phyloP scores from a whole-genome alignment of 2,329 filamentous ascomycete species.

The Colletotrichum sp. region DNA sequence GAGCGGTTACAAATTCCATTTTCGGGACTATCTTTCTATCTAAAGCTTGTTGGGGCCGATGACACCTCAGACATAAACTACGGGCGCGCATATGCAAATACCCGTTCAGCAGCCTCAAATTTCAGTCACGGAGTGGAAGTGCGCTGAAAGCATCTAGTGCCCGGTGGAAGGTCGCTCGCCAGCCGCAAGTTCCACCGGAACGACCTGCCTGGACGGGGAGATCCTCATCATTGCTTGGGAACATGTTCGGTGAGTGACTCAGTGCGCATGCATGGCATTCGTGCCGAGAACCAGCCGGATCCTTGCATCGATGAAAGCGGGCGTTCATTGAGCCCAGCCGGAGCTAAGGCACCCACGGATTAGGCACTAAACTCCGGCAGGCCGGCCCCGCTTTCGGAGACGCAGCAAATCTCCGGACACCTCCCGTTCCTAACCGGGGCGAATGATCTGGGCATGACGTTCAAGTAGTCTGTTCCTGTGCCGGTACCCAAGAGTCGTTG shows the following conservation, averaged over 20 bases:
- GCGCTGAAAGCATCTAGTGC: not conserved
- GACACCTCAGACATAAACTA: not conserved
- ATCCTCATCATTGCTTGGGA: not conserved
- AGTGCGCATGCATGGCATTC: not conserved
- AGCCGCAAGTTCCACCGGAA: not conserved
- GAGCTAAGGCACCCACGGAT: not conserved
- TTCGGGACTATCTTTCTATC: not conserved
- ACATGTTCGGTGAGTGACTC: not conserved
- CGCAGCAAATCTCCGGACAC: not conserved
- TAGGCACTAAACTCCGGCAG: conserved; percentile 8
- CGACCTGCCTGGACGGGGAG: not conserved
- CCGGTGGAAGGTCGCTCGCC: not conserved
- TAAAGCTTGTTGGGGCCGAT: not conserved
- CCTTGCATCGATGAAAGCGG: not conserved
- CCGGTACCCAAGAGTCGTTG: not conserved
- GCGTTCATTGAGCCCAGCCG: not conserved
- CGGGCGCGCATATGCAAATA: not conserved
- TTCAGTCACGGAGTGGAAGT: not conserved
- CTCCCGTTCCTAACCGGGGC: not conserved
- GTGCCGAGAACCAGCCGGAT: not conserved
- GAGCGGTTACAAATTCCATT: not conserved
- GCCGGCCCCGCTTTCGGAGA: not conserved
- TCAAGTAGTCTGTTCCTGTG: not conserved
- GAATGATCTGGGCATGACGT: not conserved
- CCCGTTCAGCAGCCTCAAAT: not conserved